Evolutionary conservation across 116 monocot species (phyloP), one percentile per base, ranked within the genome.

Genomic region (Iris pallida): DNA sequence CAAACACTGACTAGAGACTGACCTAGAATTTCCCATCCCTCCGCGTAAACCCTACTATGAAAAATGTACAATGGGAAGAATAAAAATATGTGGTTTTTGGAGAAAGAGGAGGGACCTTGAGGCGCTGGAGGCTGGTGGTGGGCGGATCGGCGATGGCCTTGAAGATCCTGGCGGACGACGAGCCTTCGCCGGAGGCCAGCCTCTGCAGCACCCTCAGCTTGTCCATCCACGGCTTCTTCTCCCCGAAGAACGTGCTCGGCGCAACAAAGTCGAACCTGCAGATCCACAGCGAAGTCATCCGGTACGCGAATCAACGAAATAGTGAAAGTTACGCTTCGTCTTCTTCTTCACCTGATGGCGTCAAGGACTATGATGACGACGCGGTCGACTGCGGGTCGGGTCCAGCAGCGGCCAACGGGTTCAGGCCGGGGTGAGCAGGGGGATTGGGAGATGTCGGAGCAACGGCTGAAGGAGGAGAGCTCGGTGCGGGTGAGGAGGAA

Each of bases 141-240:
- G 97, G 97, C n/a, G 97, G 97, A 80, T 97, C 97, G 11, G 97
- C 97, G 63, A 97, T 81, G 20, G 93, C 97, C 80, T 92, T 92
- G 78, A 97, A 97, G 53, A 97, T 90, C 69, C 89, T 89, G 2
- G 90, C 90, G 40, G 94, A 82, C 0, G 69, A 61, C 40, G 43
- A 44, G 6, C 58, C 41, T n/a, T 80, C 72, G 4, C 53, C 66
- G 1, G 84, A 66, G 10, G 89, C 89, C n/a, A 97, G 57, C 71
- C 78, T 87, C 73, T 97, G 92, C 65, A 97, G 73, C 45, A 92
- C 82, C 45, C 55, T 57, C 45, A 97, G 45, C 75, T 83, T 92
- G 76, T 97, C 97, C 97, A 92, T 97, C 97, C 97, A 97, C 3
- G 92, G 87, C 75, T 82, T 87, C 64, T 43, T 64, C 70, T 89